phyloP scores from a whole-genome alignment of 2,329 filamentous ascomycete genomes.

The Diaporthe ampelina region DNA sequence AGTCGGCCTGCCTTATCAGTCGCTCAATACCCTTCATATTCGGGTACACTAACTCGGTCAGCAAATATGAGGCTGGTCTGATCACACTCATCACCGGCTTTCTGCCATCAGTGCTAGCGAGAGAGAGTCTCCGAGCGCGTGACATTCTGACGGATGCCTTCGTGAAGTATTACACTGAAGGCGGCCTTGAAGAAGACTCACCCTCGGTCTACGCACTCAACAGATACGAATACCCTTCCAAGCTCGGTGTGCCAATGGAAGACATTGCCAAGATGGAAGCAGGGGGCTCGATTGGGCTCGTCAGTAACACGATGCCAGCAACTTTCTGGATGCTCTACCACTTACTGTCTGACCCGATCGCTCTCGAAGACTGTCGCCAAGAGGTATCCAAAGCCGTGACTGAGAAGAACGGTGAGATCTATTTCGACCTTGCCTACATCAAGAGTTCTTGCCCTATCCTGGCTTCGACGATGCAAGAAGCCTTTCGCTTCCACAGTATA shows the following conservation, averaged over 20 bases:
- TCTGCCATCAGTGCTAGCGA: conserved; percentile 10
- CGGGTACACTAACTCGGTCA: not conserved
- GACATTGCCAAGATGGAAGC: conserved; percentile 56
- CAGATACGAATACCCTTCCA: conserved; percentile 43
- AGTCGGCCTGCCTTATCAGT: too few species aligned
- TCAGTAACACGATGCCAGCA: conserved; percentile 54
- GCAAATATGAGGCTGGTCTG: conserved; percentile 16
- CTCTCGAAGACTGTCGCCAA: conserved; percentile 49
- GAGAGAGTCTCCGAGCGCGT: not conserved
- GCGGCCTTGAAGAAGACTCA: conserved; percentile 7
- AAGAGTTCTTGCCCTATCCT: conserved; percentile 53
- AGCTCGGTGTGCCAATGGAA: conserved; percentile 47
- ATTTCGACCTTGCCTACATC: conserved; percentile 49
- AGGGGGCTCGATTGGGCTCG: conserved; percentile 52
- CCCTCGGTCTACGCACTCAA: conserved; percentile 23
- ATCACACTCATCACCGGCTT: conserved; percentile 4
- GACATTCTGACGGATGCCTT: conserved; percentile 13
- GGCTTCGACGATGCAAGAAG: conserved; percentile 55
- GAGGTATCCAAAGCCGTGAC: conserved; percentile 33
- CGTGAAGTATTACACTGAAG: conserved; percentile 3
- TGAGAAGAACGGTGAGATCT: not conserved
- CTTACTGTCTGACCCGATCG: conserved; percentile 50
- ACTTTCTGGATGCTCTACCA: conserved; percentile 56
- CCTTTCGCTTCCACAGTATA: conserved; percentile 52
- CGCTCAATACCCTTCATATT: too few species aligned